Evolutionary conservation across 1,139 yeast species (phyloP).

Genomic region (Pneumocystis murina): DNA sequence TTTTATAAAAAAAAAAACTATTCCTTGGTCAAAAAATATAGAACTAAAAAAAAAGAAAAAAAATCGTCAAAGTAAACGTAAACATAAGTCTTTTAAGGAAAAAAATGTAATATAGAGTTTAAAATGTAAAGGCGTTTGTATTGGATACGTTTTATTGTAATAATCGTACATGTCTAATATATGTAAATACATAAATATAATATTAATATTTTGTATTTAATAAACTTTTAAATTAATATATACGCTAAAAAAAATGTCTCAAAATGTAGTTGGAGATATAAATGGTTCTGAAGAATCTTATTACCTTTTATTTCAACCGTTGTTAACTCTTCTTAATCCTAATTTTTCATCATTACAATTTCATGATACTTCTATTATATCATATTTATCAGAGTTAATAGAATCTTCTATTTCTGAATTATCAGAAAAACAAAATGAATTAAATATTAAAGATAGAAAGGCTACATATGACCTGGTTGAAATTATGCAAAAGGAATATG

Average conservation of each 20-base stretch:
- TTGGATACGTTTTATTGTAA: too few species aligned
- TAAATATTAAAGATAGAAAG: neutral
- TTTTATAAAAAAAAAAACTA: neutral
- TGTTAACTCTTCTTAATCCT: neutral
- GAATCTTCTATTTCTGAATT: neutral
- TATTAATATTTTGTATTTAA: too few species aligned
- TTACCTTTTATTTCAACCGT: neutral
- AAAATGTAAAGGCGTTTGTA: slow-evolving; percentile 34
- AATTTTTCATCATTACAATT: neutral
- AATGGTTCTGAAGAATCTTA: neutral
- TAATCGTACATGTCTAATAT: too few species aligned
- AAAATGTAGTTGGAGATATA: neutral
- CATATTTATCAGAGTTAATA: neutral
- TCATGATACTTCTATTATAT: neutral
- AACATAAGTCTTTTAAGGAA: slow-evolving; percentile 32
- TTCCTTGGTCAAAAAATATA: neutral
- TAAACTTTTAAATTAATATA: neutral
- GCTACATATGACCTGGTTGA: neutral
- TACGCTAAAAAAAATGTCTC: neutral
- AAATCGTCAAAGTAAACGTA: slow-evolving; percentile 11
- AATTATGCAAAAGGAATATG: neutral
- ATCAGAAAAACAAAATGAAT: neutral
- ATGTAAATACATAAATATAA: too few species aligned
- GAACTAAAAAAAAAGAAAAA: neutral
- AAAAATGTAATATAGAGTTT: slow-evolving; percentile 51